phyloP scores from a whole-genome alignment of 2,329 filamentous ascomycete genomes.

The Colletotrichum melonis region DNA sequence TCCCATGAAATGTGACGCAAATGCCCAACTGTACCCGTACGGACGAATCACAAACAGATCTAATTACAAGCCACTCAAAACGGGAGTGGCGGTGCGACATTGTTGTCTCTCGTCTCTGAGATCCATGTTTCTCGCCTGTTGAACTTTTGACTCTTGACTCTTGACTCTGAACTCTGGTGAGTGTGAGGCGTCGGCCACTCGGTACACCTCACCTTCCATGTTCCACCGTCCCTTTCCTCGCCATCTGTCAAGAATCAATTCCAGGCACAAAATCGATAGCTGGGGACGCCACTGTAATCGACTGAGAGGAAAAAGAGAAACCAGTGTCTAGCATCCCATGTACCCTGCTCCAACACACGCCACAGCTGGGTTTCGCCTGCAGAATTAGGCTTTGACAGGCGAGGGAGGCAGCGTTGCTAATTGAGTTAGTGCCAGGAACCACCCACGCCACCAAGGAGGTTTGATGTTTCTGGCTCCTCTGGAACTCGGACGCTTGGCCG shows the following conservation, averaged over 20 bases:
- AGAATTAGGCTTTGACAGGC: background rate
- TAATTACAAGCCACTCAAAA: background rate
- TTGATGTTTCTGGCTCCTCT: background rate
- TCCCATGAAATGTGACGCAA: background rate
- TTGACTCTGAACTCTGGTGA: too few relatives aligned
- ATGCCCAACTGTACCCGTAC: background rate
- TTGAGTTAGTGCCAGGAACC: background rate
- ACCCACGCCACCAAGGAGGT: background rate
- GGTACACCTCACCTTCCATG: background rate
- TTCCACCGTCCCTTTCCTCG: background rate
- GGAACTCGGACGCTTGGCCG: background rate
- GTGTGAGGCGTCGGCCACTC: background rate
- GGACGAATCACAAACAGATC: background rate
- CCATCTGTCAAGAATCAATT: background rate
- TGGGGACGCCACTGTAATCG: background rate
- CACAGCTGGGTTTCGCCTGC: background rate
- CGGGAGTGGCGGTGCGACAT: conserved; percentile 29
- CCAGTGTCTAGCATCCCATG: background rate
- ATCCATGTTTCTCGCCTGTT: background rate
- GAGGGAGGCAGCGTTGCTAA: background rate
- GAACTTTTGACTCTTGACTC: too few relatives aligned
- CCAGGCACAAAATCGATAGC: background rate
- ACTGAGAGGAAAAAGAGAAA: background rate
- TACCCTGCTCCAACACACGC: background rate
- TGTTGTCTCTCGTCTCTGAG: conserved; percentile 1